Evolutionary conservation across 108 stramenopile species (phyloP), one percentile per base, ranked within the genome.

Genomic region (Cyclotella choctawhatcheeana): DNA sequence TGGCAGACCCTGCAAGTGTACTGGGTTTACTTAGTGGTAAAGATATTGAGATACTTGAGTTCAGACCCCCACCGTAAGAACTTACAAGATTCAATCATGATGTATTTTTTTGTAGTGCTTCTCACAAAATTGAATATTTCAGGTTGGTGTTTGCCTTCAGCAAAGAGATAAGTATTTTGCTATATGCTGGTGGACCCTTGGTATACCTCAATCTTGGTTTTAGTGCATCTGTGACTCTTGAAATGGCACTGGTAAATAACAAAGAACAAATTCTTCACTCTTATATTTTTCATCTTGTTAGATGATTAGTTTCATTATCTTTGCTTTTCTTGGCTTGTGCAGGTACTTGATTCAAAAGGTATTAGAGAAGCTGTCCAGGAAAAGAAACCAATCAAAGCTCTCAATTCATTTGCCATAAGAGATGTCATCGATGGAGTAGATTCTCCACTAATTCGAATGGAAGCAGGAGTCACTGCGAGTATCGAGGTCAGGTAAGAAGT

Each of bases 391-490:
- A 16, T 58, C 22, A 79, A 79, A 59, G 78, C 73, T 30, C 60
- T 73, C 31, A 79, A 79, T 40, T 67, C 64, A n/a, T 79, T 79
- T 73, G 78, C 78, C 1, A 33, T 79, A 30, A 56, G 47, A 44
- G 78, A 79, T 29, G 65, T 64, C 2, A 73, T 79, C 59, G 71
- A 79, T 67, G 71, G 55, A 45, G 72, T 73, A 24, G 78, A 79
- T 73, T 62, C 52, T 27, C 66, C 78, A 0, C 22, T 79, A 22
- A 47, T 79, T 22, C 44, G 31, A 14, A 30, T 79, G 5, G 43
- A 48, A 53, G 72, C 56, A 25, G 45, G 54, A 14, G 59, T 79
- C n/a, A 61, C 37, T 67, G 71, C 60, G 0, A 56, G 24, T 20
- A 59, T 73, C 27, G 78, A 40, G 12, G 37, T 40, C 6, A 40